Evolutionary conservation across 1,284 basidiomycete species (phyloP).

Genomic region (Apiotrichum sp.): DNA sequence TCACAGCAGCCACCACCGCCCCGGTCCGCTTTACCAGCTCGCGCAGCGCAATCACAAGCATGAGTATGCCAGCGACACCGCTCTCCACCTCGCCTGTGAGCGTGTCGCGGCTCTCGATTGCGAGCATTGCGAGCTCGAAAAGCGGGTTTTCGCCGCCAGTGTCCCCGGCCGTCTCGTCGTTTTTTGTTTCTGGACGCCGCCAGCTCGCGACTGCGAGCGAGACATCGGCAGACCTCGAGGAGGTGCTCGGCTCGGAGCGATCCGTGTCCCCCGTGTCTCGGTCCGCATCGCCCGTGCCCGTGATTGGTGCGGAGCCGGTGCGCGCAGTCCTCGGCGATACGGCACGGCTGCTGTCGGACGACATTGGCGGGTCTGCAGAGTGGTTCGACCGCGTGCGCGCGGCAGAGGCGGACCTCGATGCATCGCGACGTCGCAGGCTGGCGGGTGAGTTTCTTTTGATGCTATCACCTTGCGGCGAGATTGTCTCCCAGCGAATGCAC

Average conservation of each 20-base stretch:
- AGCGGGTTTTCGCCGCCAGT: background rate
- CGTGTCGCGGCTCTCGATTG: background rate
- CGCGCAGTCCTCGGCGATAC: background rate
- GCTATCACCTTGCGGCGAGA: no score
- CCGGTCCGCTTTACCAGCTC: background rate
- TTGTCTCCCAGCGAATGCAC: slow-evolving; percentile 20
- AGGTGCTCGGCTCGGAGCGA: slow-evolving; percentile 6
- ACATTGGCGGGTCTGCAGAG: slow-evolving; percentile 34
- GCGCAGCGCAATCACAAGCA: background rate
- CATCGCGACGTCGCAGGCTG: slow-evolving; percentile 18
- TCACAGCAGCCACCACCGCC: background rate
- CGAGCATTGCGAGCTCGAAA: background rate
- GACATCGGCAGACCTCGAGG: background rate
- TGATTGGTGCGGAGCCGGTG: background rate
- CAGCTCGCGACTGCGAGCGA: background rate
- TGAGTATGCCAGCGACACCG: background rate
- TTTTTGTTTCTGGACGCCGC: slow-evolving; percentile 6
- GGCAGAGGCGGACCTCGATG: slow-evolving; percentile 18
- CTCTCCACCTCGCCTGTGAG: background rate
- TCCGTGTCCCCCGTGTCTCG: background rate
- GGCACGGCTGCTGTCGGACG: slow-evolving; percentile 23
- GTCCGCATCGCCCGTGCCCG: background rate
- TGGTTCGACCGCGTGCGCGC: slow-evolving; percentile 27
- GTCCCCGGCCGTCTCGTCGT: background rate
- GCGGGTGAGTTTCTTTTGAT: slow-evolving; percentile 24